phyloP scores from a whole-genome alignment of 257 asterid species.

The Datura wrightii region DNA sequence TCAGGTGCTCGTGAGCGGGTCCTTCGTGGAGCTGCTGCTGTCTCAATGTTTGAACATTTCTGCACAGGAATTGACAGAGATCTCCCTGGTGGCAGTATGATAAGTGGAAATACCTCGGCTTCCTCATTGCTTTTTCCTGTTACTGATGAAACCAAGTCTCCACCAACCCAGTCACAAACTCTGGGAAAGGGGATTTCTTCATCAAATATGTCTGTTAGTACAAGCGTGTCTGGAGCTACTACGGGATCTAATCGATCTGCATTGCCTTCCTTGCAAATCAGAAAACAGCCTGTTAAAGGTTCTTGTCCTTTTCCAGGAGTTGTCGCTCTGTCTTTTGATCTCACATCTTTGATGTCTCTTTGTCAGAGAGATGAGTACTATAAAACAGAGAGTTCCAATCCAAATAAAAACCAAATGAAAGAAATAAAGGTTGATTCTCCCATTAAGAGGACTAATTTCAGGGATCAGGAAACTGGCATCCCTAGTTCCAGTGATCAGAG shows the following conservation, averaged over 20 bases:
- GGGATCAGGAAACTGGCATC: conserved; percentile 46
- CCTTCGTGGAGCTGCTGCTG: conserved; percentile 93
- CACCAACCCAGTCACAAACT: conserved; percentile 49
- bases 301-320: conserved; percentile 95
- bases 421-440: conserved; percentile 50
- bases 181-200: conserved; percentile 49
- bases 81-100: conserved; percentile 46
- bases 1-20: conserved; percentile 97
- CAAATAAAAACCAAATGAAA: conserved; percentile 45
- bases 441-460: conserved; percentile 42
- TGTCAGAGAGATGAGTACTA: conserved; percentile 57
- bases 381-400: conserved; percentile 42
- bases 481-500: conserved; percentile 48
- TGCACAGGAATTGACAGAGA: conserved; percentile 52
- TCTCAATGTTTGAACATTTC: conserved; percentile 94
- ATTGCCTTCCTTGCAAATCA: conserved; percentile 52
- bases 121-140: conserved; percentile 72
- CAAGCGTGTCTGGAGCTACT: conserved; percentile 44
- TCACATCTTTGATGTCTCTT: conserved; percentile 74
- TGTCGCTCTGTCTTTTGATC: conserved; percentile 80
- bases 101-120: conserved; percentile 73
- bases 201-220: conserved; percentile 37
- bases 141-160: conserved; percentile 56
- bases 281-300: conserved; percentile 72
- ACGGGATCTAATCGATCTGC: conserved; percentile 42